Percentiles rank a stretch among this genome's conserved stretches.
phyloP scores from a whole-genome alignment of 2,329 filamentous ascomycete genomes.

The Aspergillus intermedius region DNA sequence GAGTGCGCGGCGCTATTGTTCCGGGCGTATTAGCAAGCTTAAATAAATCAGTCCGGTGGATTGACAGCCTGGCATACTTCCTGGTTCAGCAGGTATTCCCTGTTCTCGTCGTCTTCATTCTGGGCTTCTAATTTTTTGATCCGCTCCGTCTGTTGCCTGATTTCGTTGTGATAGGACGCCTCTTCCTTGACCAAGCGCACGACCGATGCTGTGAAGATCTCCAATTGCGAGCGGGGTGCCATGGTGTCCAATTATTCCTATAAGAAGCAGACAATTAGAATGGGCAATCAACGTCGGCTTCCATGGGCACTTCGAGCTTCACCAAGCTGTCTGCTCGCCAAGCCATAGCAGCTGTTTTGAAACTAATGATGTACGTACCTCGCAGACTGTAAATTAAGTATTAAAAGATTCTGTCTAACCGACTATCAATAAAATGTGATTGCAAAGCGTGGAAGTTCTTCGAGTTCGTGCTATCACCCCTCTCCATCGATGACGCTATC shows the following conservation, averaged over 20 bases:
- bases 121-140: conserved; percentile 61
- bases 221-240: conserved; percentile 73
- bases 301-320: background rate
- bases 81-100: conserved; percentile 73
- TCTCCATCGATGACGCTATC: conserved; percentile 14
- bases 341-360: conserved; percentile 1
- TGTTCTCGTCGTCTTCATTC: conserved; percentile 69
- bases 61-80: conserved; percentile 55
- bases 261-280: background rate
- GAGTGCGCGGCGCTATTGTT: conserved; percentile 63
- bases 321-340: too few species aligned
- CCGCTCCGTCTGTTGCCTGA: conserved; percentile 65
- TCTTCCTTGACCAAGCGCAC: conserved; percentile 87
- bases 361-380: background rate
- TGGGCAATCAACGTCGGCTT: too few species aligned
- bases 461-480: conserved; percentile 4
- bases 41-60: background rate
- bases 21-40: conserved; percentile 5
- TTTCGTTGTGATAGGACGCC: conserved; percentile 80
- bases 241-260: conserved; percentile 42
- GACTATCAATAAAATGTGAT: background rate
- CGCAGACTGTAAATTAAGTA: too few species aligned
- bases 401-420: too few species aligned
- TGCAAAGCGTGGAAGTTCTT: background rate
- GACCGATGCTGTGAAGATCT: conserved; percentile 75